Percentiles rank a stretch among this genome's conserved stretches.
Evolutionary conservation across 169 alveolate genomes (phyloP).

Genomic region (Neospora caninum): DNA sequence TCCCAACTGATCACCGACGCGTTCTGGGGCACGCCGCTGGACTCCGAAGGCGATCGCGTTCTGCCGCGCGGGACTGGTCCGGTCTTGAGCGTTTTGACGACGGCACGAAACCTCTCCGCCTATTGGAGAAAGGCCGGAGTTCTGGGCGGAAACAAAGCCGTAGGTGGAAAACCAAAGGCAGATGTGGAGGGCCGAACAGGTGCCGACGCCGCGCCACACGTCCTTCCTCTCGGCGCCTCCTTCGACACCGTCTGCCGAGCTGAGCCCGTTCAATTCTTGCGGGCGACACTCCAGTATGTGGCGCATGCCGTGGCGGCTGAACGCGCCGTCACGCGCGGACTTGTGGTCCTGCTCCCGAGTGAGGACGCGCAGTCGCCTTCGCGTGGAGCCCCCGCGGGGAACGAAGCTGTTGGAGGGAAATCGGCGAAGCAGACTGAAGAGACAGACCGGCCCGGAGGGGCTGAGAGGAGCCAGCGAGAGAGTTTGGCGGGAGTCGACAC

Average conservation of each 20-base stretch:
- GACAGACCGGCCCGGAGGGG: too few species aligned
- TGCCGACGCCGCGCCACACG: not conserved
- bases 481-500: too few species aligned
- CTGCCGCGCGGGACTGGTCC: not conserved
- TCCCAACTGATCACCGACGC: not conserved
- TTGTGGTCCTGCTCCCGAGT: not conserved
- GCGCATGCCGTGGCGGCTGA: not conserved
- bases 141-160: not conserved
- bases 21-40: not conserved
- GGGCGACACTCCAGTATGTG: not conserved
- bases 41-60: not conserved
- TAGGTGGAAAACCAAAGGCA: not conserved
- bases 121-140: not conserved
- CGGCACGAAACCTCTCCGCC: not conserved
- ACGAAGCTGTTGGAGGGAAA: too few species aligned
- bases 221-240: not conserved
- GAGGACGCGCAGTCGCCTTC: not conserved
- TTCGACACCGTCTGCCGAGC: not conserved
- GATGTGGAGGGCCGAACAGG: not conserved
- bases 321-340: not conserved
- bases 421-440: too few species aligned
- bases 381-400: not conserved
- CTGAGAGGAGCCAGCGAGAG: too few species aligned
- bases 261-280: not conserved
- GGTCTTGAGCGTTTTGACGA: not conserved